These are phyloP conservation scores for Kickxella alabastrina DNA, from an alignment of 192 early-diverging fungal species.

Conservation along the genomic window DNA sequence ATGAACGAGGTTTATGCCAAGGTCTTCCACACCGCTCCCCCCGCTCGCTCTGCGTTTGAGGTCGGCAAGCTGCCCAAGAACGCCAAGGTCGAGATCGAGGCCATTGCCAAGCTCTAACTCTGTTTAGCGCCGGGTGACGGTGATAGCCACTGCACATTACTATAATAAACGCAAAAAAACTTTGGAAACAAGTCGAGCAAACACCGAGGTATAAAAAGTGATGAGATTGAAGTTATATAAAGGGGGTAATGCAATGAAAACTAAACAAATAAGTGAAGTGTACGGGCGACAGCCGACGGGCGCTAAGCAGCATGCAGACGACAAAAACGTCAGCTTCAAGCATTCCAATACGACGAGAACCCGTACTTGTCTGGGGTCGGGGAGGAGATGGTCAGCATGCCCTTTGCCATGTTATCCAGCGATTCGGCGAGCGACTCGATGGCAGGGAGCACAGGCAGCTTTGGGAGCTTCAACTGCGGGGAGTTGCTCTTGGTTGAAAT, in stretches of 20 bases:
- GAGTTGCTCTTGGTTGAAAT: constrained; percentile 8
- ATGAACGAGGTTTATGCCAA: constrained; percentile 90
- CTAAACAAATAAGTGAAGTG: no score
- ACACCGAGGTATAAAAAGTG: no score
- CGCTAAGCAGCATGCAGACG: no score
- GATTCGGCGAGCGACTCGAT: constrained; percentile 7
- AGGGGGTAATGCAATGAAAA: no score
- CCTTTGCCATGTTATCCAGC: constrained; percentile 38
- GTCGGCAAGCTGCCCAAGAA: constrained; percentile 89
- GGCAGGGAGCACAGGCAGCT: constrained; percentile 22
- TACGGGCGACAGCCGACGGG: no score
- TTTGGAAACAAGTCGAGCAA: no score
- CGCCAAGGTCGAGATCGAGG: constrained; percentile 91
- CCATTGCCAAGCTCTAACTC: constrained; percentile 74
- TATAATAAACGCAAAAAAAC: no score
- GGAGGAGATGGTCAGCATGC: constrained; percentile 19
- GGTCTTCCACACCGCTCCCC: constrained; percentile 63
- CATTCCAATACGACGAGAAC: constrained; percentile 25
- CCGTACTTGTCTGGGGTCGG: constrained; percentile 16
- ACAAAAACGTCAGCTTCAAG: constrained; percentile 1
- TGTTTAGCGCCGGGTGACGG: no score
- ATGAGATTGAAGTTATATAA: no score
- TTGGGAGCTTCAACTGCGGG: constrained; percentile 7
- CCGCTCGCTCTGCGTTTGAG: constrained; percentile 78
- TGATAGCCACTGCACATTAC: no score